A percentile compares a stretch with the other conserved stretches of the same genome.
Evolutionary conservation across 225 moss, liverwort and hornwort genomes (phyloP).

Genomic region (Asterella californica): DNA sequence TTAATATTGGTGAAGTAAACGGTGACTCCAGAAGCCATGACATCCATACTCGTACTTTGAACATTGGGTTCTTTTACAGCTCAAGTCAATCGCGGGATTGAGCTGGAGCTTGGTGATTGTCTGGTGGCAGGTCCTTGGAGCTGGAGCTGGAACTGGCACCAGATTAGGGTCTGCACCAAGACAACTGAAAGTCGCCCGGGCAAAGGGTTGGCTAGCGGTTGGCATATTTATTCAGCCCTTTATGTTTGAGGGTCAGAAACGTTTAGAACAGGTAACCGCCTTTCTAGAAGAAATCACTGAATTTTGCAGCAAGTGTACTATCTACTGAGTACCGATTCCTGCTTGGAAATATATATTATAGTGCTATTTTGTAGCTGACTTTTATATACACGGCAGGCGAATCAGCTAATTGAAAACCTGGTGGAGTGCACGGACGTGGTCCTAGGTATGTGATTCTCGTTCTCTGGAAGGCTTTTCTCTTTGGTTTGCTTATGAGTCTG

Average conservation of each 20-base stretch:
- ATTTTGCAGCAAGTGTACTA: not conserved
- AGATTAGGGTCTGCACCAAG: slow-evolving; percentile 27
- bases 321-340: not conserved
- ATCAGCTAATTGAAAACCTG: slow-evolving; percentile 32
- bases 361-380: not conserved
- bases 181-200: slow-evolving; percentile 29
- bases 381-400: slow-evolving; percentile 28
- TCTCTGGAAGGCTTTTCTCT: not conserved
- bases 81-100: not conserved
- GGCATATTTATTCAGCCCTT: slow-evolving; percentile 47
- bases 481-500: not conserved
- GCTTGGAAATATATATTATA: not conserved
- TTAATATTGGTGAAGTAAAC: not conserved
- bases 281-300: not conserved
- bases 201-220: slow-evolving; percentile 37
- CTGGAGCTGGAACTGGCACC: slow-evolving; percentile 38
- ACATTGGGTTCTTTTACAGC: not conserved
- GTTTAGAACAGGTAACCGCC: slow-evolving; percentile 36
- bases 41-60: not conserved
- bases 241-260: slow-evolving; percentile 43
- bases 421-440: slow-evolving; percentile 38
- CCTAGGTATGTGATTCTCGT: slow-evolving; percentile 28
- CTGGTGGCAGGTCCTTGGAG: slow-evolving; percentile 41
- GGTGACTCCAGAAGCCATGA: not conserved
- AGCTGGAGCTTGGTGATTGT: not conserved